Evolutionary conservation across 2,329 filamentous ascomycete genomes (phyloP), one percentile per base, ranked within the genome.

Genomic region (Exophiala oligosperma): DNA sequence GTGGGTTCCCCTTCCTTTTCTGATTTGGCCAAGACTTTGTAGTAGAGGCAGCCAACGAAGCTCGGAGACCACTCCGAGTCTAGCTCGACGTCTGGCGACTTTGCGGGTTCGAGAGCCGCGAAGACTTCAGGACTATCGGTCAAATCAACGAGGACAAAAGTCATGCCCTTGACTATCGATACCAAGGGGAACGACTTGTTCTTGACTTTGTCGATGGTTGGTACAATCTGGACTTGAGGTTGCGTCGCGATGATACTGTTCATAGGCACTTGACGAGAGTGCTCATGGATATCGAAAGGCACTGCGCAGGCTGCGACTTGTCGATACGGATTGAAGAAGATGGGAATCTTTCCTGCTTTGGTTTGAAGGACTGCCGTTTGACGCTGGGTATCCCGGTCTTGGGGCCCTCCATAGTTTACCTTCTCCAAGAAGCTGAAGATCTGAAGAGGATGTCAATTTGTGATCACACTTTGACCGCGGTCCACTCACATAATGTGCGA

Each of bases 81-180:
- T 14, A 72, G 61, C 46, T 66, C 56, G 17, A 61, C 65, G 12
- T 68, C 66, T 1, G 69, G 69, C 1, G 68, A 63, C 54, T 69
- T 66, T 11, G 59, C 66, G 1, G 62, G 55, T 52, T 64, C 62
- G 9, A 71, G 59, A 14, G 59, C 55, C 6, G 60, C 61, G 40
- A 69, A 61, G 23, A 69, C 54, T 6, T 65, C 64, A 1, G 66
- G 67, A 40, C 65, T 63, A 7, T 64, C 65, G 1, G 69, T 69
- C 48, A 72, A 60, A 40, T 70, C 68, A 28, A 73, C 64, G 1
- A 73, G 66, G 9, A 67, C 67, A 59, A 71, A 73, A 0, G 83
- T 84, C 86, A 92, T 88, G 49, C 89, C 90, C 46, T 84, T 84
- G 37, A 91, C 88, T 47, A 92, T 83, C 63, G 82, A 86, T 56